Evolutionary conservation across 2,329 filamentous ascomycete genomes (phyloP).

Genomic region (Pestalotiopsis sp.): DNA sequence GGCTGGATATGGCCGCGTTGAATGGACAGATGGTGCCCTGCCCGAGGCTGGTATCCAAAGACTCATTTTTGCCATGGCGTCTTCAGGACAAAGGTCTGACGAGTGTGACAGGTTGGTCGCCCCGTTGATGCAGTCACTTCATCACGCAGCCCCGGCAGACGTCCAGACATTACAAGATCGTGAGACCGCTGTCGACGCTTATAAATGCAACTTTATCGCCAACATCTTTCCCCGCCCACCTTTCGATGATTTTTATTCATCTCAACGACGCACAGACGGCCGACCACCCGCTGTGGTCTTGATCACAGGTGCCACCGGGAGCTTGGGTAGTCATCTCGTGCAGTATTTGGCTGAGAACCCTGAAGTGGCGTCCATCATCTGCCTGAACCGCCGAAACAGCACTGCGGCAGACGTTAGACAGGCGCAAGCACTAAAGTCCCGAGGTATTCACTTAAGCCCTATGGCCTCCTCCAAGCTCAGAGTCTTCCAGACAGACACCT

Average conservation of each 20-base stretch:
- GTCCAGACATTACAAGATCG: not conserved
- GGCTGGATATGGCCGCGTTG: constrained; percentile 30
- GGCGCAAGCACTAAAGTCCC: constrained; percentile 17
- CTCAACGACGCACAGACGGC: too few species aligned
- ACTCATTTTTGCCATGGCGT: constrained; percentile 29
- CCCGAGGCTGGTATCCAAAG: constrained; percentile 29
- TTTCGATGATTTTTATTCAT: too few species aligned
- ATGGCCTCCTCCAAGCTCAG: constrained; percentile 36
- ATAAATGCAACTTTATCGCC: constrained; percentile 24
- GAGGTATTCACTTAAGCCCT: constrained; percentile 16
- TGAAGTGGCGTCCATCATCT: constrained; percentile 38
- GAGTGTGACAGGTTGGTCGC: not conserved
- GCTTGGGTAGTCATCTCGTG: constrained; percentile 41
- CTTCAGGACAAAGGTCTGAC: not conserved
- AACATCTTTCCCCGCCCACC: not conserved
- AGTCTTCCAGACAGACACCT: constrained; percentile 43
- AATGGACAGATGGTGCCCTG: constrained; percentile 31
- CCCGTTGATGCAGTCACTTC: not conserved
- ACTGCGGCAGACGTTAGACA: constrained; percentile 18
- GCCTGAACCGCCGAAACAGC: constrained; percentile 45
- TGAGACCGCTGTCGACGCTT: constrained; percentile 28
- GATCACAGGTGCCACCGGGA: constrained; percentile 42
- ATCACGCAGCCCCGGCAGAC: not conserved
- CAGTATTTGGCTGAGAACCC: constrained; percentile 27
- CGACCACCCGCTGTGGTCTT: constrained; percentile 27